These are phyloP conservation scores for Candida xiaguanensis DNA, from an alignment of 805 yeast species.

Conservation along the genomic window DNA sequence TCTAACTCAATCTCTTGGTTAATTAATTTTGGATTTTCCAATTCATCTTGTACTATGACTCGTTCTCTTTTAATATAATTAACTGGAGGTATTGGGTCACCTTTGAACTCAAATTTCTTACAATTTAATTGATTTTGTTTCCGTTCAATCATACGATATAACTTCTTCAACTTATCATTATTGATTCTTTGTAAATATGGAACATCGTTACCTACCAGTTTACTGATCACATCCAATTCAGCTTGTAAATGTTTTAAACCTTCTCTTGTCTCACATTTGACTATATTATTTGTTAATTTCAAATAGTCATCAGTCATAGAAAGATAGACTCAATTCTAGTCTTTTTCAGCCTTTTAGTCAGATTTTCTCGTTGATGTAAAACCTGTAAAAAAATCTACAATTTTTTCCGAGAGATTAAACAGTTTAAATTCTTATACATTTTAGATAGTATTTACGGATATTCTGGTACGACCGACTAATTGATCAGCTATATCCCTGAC, in stretches of 20 bases:
- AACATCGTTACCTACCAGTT: too few relatives aligned
- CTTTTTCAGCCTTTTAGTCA: too few relatives aligned
- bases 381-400: too few relatives aligned
- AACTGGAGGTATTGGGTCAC: slow-evolving; percentile 23
- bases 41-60: background rate
- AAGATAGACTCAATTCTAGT: too few relatives aligned
- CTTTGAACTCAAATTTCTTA: slow-evolving; percentile 23
- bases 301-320: background rate
- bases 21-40: background rate
- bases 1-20: background rate
- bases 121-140: slow-evolving; percentile 15
- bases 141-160: slow-evolving; percentile 19
- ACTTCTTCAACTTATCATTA: slow-evolving; percentile 13
- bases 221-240: too few relatives aligned
- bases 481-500: slow-evolving; percentile 78
- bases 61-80: background rate
- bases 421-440: background rate
- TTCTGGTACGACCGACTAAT: slow-evolving; percentile 64
- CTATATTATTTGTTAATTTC: slow-evolving; percentile 1
- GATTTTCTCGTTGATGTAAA: too few relatives aligned
- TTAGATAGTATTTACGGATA: slow-evolving; percentile 2
- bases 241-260: background rate
- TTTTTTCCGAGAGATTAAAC: too few relatives aligned
- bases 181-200: slow-evolving; percentile 21
- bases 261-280: background rate